phyloP scores from a whole-genome alignment of 2,329 filamentous ascomycete species.

The Neoascochyta sp. region DNA sequence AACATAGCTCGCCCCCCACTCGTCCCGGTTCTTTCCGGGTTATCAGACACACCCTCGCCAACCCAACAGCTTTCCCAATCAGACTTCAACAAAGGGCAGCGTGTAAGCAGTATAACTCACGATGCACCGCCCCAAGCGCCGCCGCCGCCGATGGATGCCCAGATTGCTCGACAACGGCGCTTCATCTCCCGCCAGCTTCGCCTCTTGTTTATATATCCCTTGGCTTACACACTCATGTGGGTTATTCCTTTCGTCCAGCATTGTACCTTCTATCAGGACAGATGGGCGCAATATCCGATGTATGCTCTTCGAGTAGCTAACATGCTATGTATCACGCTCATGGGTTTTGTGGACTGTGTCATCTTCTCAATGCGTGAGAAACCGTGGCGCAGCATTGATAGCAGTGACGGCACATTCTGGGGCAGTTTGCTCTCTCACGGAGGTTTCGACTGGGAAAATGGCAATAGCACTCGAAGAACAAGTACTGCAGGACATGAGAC shows the following conservation, averaged over 20 bases:
- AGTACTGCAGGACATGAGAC: no score
- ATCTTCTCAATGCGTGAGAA: constrained; percentile 68
- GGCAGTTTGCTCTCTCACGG: no score
- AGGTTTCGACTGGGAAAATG: no score
- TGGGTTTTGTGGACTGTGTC: constrained; percentile 64
- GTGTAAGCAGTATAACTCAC: constrained; percentile 3
- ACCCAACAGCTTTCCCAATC: no score
- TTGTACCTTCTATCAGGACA: constrained; percentile 56
- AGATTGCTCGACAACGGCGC: constrained; percentile 40
- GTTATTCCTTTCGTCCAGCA: constrained; percentile 66
- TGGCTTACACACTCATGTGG: constrained; percentile 71
- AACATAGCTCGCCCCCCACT: constrained; percentile 4
- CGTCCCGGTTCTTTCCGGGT: constrained; percentile 7
- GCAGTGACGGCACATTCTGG: constrained; percentile 42
- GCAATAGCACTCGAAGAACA: no score
- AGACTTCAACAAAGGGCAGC: no score
- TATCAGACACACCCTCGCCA: no score
- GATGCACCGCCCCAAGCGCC: constrained; percentile 1
- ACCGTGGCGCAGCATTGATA: constrained; percentile 61
- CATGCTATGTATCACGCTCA: constrained; percentile 58
- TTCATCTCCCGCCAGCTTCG: constrained; percentile 66
- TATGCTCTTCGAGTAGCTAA: constrained; percentile 55
- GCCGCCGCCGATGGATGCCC: constrained; percentile 4
- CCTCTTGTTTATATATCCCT: constrained; percentile 71
- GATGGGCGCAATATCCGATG: constrained; percentile 51